Conservation (phyloP, 768 basidiomycete species). For the Termitomyces sp. region DNA sequence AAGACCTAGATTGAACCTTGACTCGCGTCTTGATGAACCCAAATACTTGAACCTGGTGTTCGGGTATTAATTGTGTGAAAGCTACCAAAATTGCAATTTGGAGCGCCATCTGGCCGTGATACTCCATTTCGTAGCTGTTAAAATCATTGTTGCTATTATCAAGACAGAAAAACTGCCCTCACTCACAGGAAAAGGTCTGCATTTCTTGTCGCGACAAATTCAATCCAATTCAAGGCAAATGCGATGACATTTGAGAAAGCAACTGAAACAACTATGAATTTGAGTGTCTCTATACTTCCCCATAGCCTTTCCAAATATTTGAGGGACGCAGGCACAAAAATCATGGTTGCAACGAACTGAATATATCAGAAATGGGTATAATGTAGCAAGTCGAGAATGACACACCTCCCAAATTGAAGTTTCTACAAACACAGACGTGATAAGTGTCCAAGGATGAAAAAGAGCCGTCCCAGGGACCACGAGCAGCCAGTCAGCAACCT, state of each 20-base stretch:
- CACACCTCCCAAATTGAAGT: conserved; percentile 78
- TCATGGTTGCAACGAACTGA: conserved; percentile 73
- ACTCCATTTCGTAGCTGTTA: conserved; percentile 77
- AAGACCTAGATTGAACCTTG: conserved; percentile 56
- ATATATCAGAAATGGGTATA: conserved; percentile 4
- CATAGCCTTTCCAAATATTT: conserved; percentile 93
- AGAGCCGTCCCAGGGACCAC: conserved; percentile 77
- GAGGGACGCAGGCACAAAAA: conserved; percentile 76
- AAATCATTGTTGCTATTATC: conserved; percentile 3
- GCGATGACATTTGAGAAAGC: conserved; percentile 86
- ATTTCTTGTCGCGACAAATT: conserved; percentile 63
- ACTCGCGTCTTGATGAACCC: conserved; percentile 82
- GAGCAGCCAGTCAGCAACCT: conserved; percentile 61
- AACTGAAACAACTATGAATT: conserved; percentile 79
- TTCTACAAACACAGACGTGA: conserved; percentile 89
- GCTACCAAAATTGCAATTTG: conserved; percentile 89
- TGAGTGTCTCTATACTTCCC: conserved; percentile 81
- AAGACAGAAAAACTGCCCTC: background rate
- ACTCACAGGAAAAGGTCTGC: conserved; percentile 77
- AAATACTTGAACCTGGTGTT: conserved; percentile 93
- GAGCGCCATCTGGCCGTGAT: conserved; percentile 90
- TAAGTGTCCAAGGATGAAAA: conserved; percentile 89
- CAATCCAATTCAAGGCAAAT: conserved; percentile 84
- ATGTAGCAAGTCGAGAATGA: conserved; percentile 11
- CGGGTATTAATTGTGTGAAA: conserved; percentile 96